A percentile compares a stretch with the other conserved stretches of the same genome.
Conservation (phyloP, 805 yeast genomes). For the Saccharomycopsis synnaedendra region DNA sequence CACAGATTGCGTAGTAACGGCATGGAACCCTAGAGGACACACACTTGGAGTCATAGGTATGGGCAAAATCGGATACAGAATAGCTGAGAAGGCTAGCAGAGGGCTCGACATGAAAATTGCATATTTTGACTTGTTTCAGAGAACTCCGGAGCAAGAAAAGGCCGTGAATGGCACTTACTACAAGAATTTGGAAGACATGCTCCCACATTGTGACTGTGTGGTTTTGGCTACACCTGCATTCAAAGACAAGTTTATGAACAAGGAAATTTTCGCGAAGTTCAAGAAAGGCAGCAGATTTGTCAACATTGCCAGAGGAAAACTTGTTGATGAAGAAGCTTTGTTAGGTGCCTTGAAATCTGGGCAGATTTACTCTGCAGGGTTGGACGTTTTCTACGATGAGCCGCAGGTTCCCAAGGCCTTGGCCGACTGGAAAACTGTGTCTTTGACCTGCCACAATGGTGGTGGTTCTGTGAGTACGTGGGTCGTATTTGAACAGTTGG, state of each 20-base stretch:
- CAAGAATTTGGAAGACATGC: slow-evolving; percentile 20
- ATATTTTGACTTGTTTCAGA: slow-evolving; percentile 13
- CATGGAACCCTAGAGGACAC: slow-evolving; percentile 22
- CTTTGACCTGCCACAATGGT: slow-evolving; percentile 13
- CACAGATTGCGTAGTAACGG: slow-evolving; percentile 6
- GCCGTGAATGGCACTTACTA: slow-evolving; percentile 17
- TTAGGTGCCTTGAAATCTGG: slow-evolving; percentile 47
- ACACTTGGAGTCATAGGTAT: slow-evolving; percentile 26
- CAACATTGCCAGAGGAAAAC: slow-evolving; percentile 88
- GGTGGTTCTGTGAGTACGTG: slow-evolving; percentile 14
- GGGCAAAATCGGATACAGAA: slow-evolving; percentile 25
- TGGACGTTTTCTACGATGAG: slow-evolving; percentile 69
- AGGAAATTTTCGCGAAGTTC: slow-evolving; percentile 37
- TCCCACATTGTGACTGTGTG: slow-evolving; percentile 22
- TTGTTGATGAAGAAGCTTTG: slow-evolving; percentile 55
- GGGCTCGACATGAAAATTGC: slow-evolving; percentile 15
- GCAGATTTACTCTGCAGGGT: slow-evolving; percentile 56
- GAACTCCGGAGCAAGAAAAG: slow-evolving; percentile 9
- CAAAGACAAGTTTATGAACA: slow-evolving; percentile 27
- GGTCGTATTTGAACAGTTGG: slow-evolving; percentile 10
- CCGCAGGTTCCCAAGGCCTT: slow-evolving; percentile 51
- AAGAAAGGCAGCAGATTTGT: slow-evolving; percentile 15
- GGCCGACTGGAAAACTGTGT: slow-evolving; percentile 32
- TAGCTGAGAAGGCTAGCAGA: slow-evolving; percentile 23
- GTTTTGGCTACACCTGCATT: slow-evolving; percentile 17